Evolutionary conservation across 805 yeast genomes (phyloP).

Genomic region (Maudiozyma barnettii): DNA sequence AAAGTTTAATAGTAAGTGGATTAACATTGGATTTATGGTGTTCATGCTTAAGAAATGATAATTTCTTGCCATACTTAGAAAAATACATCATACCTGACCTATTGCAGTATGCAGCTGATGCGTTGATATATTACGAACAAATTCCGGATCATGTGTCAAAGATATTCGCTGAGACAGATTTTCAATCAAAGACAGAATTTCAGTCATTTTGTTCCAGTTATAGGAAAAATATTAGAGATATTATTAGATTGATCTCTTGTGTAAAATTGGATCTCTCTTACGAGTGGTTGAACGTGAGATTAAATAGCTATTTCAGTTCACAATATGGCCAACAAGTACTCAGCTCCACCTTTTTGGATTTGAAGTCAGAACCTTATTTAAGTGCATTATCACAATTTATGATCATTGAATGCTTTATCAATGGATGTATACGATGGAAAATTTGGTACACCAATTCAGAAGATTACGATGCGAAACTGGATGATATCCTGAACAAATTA

Average conservation of each 20-base stretch:
- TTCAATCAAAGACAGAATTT: conserved; percentile 77
- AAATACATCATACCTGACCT: conserved; percentile 51
- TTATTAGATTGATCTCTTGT: conserved; percentile 80
- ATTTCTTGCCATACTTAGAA: conserved; percentile 40
- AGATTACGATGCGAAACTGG: conserved; percentile 41
- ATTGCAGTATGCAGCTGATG: conserved; percentile 65
- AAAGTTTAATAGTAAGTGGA: conserved; percentile 83
- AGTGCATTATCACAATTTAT: conserved; percentile 75
- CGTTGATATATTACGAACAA: conserved; percentile 65
- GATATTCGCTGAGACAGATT: conserved; percentile 70
- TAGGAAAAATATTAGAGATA: conserved; percentile 78
- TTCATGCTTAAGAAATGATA: conserved; percentile 73
- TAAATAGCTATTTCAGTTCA: conserved; percentile 65
- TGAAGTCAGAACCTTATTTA: conserved; percentile 57
- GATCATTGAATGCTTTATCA: conserved; percentile 78
- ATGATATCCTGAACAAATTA: conserved; percentile 43
- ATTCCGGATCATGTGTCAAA: conserved; percentile 57
- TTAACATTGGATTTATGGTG: conserved; percentile 93
- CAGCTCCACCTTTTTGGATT: conserved; percentile 42
- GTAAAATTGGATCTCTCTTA: conserved; percentile 74
- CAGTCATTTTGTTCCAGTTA: conserved; percentile 69
- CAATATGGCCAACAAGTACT: conserved; percentile 58
- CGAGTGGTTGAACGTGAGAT: conserved; percentile 66
- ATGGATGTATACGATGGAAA: conserved; percentile 93
- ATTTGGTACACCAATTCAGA: conserved; percentile 55